These are phyloP conservation scores for Boletus sp. DNA, from an alignment of 1,284 basidiomycete genomes.

Conservation along the genomic window DNA sequence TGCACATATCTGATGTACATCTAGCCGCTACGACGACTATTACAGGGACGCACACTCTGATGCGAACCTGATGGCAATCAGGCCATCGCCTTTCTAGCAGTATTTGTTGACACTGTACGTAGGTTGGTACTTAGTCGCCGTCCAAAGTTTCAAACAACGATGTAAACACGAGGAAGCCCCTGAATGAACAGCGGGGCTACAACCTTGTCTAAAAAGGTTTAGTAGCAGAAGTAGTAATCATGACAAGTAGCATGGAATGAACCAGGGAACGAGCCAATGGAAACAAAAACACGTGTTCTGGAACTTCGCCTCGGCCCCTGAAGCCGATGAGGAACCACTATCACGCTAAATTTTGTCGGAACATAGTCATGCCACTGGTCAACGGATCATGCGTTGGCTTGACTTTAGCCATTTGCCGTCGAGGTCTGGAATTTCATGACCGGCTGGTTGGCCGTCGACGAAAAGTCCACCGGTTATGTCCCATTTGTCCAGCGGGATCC, in stretches of 20 bases:
- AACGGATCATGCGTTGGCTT: constrained; percentile 13
- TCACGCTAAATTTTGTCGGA: constrained; percentile 4
- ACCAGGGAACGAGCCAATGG: constrained; percentile 1
- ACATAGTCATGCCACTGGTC: constrained; percentile 5
- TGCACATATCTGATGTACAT: constrained; percentile 7
- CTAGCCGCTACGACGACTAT: constrained; percentile 10
- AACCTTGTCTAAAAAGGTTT: constrained; percentile 27
- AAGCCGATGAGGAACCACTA: constrained; percentile 2
- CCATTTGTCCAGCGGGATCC: constrained; percentile 37
- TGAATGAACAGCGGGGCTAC: constrained; percentile 17
- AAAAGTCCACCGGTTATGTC: constrained; percentile 44
- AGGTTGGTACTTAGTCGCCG: constrained; percentile 24
- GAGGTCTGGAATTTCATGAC: constrained; percentile 36
- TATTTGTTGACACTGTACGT: constrained; percentile 20
- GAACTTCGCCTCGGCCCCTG: constrained; percentile 10
- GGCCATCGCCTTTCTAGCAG: constrained; percentile 8
- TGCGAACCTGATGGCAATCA: constrained; percentile 14
- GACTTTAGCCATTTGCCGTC: constrained; percentile 40
- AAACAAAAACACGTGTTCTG: constrained; percentile 20
- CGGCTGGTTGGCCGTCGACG: constrained; percentile 40
- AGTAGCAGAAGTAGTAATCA: constrained; percentile 15
- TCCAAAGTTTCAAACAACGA: constrained; percentile 20
- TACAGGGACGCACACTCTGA: constrained; percentile 4
- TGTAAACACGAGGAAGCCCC: constrained; percentile 29
- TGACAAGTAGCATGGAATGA: constrained; percentile 14